Conservation (phyloP, 2,329 filamentous ascomycete genomes). For the Triangularia setosa region DNA sequence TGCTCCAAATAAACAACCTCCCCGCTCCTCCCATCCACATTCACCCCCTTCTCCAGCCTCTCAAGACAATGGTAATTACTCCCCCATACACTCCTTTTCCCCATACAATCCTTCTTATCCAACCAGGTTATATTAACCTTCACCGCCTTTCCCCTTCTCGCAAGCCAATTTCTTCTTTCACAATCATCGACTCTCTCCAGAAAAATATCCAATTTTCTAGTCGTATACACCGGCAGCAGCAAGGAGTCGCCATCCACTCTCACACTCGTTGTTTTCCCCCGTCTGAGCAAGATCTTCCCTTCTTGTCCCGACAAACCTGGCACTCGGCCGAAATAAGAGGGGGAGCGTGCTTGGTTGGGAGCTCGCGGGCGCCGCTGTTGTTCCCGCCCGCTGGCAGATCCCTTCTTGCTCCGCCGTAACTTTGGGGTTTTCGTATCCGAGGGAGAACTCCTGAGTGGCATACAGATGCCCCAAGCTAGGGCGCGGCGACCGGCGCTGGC, state of each 20-base stretch:
- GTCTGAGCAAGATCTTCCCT: background rate
- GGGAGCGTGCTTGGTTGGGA: no score
- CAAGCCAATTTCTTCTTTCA: background rate
- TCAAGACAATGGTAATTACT: background rate
- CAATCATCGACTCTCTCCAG: background rate
- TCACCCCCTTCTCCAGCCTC: background rate
- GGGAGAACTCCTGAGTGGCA: no score
- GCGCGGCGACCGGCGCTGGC: no score
- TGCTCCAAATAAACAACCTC: conserved; percentile 9
- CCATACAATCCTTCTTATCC: background rate
- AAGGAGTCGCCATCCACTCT: background rate
- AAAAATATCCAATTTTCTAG: background rate
- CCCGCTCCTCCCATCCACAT: conserved; percentile 9
- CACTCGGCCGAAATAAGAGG: no score
- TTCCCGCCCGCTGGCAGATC: no score
- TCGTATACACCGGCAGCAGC: background rate
- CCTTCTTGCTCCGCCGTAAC: background rate
- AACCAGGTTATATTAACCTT: conserved; percentile 5
- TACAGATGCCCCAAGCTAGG: no score
- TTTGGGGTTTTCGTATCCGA: background rate
- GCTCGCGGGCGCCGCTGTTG: no score
- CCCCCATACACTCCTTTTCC: background rate
- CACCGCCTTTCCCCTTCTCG: background rate
- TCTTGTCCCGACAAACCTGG: background rate
- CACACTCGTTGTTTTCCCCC: background rate